phyloP scores from a whole-genome alignment of 2,329 filamentous ascomycete genomes.

The Nemania diffusa region DNA sequence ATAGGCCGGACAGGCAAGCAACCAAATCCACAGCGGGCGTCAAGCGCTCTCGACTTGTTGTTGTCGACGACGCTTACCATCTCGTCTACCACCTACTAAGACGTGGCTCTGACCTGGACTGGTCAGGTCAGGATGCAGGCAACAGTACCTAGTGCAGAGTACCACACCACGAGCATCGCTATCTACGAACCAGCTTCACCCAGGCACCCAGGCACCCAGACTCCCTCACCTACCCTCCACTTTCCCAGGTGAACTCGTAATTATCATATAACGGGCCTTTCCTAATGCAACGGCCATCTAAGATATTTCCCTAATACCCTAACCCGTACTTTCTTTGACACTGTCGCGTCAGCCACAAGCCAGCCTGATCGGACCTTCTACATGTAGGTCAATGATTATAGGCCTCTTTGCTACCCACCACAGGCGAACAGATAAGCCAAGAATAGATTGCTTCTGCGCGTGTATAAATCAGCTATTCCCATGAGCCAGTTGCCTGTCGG shows the following conservation, averaged over 20 bases:
- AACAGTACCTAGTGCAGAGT: conserved; percentile 23
- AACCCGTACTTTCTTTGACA: not conserved
- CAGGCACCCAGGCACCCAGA: not conserved
- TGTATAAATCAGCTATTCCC: conserved; percentile 26
- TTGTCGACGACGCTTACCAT: conserved; percentile 27
- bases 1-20: conserved; percentile 4
- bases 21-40: conserved; percentile 11
- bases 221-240: conserved; percentile 5
- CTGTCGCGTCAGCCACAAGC: conserved; percentile 10
- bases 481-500: conserved; percentile 7
- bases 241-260: conserved; percentile 9
- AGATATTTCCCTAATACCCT: conserved; percentile 18
- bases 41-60: conserved; percentile 18
- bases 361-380: conserved; percentile 23
- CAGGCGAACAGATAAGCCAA: conserved; percentile 9
- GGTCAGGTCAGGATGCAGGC: conserved; percentile 24
- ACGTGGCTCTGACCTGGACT: conserved; percentile 13
- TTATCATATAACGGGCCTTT: conserved; percentile 18
- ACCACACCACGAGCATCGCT: conserved; percentile 31
- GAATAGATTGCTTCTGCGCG: conserved; percentile 10
- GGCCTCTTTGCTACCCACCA: conserved; percentile 10
- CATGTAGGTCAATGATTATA: conserved; percentile 13
- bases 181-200: conserved; percentile 34
- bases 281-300: conserved; percentile 24
- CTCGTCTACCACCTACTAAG: conserved; percentile 7